Percentiles rank a stretch among this genome's conserved stretches.
Conservation (phyloP, 176 grass and related monocot genomes). For the Aegilops umbellulata region DNA sequence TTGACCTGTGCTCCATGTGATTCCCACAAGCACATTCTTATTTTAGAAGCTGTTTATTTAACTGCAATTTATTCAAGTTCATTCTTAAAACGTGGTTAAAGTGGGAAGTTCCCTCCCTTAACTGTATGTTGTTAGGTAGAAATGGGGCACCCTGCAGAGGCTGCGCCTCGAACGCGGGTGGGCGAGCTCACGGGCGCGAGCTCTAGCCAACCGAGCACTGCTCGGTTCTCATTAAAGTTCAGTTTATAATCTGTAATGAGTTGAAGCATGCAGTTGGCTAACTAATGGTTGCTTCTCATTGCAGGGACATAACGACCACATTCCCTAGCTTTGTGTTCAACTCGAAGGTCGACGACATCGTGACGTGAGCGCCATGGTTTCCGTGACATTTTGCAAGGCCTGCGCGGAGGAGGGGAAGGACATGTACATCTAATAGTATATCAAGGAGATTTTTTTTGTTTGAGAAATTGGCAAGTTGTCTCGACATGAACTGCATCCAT, state of each 20-base stretch:
- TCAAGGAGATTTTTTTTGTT: neutral
- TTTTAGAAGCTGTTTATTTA: too few species aligned
- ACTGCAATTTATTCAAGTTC: too few species aligned
- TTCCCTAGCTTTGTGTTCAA: conserved; percentile 90
- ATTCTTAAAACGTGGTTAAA: too few species aligned
- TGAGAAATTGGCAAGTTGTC: neutral
- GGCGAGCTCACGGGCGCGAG: too few species aligned
- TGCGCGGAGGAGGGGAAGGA: too few species aligned
- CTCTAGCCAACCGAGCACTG: too few species aligned
- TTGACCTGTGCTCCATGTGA: neutral
- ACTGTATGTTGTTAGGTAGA: too few species aligned
- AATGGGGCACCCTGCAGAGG: too few species aligned
- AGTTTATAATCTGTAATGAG: neutral
- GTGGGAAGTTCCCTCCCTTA: too few species aligned
- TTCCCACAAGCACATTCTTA: neutral
- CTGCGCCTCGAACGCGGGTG: too few species aligned
- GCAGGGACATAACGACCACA: conserved; percentile 90
- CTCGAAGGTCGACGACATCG: conserved; percentile 78
- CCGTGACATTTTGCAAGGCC: neutral
- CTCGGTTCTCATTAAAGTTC: neutral
- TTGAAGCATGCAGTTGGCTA: neutral
- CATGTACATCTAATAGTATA: neutral
- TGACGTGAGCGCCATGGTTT: conserved; percentile 22
- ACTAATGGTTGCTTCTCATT: neutral
- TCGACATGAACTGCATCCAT: neutral